Conservation (phyloP, 1,284 basidiomycete species). For the Sanghuangporus sanghuang region DNA sequence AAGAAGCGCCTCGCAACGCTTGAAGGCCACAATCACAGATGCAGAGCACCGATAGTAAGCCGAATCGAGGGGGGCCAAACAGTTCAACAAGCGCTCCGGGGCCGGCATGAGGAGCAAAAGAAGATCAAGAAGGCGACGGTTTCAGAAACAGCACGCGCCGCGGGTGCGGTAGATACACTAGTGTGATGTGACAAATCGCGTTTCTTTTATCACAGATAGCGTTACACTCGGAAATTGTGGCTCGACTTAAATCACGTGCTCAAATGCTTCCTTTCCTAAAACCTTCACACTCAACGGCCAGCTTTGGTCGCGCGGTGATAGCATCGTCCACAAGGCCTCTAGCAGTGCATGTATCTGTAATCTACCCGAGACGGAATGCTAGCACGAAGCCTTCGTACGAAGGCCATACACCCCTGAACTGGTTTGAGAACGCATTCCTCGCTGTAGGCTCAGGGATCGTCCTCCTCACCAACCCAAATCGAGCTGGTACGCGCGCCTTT, state of each 20-base stretch:
- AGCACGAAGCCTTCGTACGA: conserved; percentile 40
- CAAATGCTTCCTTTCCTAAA: conserved; percentile 7
- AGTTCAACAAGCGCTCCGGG: neutral
- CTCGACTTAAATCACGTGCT: neutral
- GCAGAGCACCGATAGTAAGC: neutral
- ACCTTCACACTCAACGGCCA: neutral
- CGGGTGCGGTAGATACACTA: neutral
- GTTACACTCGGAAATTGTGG: neutral
- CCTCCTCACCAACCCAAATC: conserved; percentile 76
- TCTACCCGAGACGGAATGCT: neutral
- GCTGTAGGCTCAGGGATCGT: conserved; percentile 84
- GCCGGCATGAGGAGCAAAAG: neutral
- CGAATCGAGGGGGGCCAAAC: neutral
- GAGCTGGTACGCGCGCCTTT: conserved; percentile 64
- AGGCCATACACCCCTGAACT: conserved; percentile 79
- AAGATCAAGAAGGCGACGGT: neutral
- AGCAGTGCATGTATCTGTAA: neutral
- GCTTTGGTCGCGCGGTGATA: neutral
- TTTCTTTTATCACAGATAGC: neutral
- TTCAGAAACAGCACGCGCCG: neutral
- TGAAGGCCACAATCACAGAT: neutral
- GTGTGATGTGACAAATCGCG: neutral
- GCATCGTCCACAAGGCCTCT: neutral
- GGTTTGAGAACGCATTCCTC: conserved; percentile 81
- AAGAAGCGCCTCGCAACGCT: neutral